A percentile compares a stretch with the other conserved stretches of the same genome.
Conservation (phyloP, 352 stramenopile genomes). For the Pythium phragmiticola region DNA sequence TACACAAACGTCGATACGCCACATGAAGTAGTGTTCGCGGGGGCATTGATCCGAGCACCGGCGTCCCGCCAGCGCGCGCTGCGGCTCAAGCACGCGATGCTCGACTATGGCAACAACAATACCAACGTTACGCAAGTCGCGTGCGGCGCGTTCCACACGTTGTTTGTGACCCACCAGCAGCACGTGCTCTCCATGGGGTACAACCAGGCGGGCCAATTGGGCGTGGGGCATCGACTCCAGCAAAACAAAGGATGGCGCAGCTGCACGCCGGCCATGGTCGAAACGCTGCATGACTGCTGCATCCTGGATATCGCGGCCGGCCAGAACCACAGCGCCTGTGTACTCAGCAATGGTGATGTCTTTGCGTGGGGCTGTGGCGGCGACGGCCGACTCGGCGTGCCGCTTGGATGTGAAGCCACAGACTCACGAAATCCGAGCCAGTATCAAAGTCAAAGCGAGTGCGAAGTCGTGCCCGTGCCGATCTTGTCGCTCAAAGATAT, state of each 20-base stretch:
- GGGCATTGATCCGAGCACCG: conserved; percentile 30
- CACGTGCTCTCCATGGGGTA: conserved; percentile 77
- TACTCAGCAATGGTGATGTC: conserved; percentile 69
- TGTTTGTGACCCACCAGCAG: conserved; percentile 77
- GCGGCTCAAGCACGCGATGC: conserved; percentile 58
- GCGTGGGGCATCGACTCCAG: conserved; percentile 61
- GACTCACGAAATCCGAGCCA: conserved; percentile 9
- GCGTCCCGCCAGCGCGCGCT: conserved; percentile 48
- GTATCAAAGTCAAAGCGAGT: conserved; percentile 31
- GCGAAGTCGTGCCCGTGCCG: conserved; percentile 33
- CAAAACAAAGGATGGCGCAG: conserved; percentile 67
- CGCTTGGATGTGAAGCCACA: not conserved
- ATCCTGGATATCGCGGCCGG: conserved; percentile 70
- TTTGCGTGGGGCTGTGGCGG: conserved; percentile 77
- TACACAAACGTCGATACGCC: conserved; percentile 45
- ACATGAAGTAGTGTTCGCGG: conserved; percentile 53
- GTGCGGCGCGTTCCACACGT: conserved; percentile 66
- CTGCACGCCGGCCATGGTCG: conserved; percentile 51
- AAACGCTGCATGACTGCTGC: conserved; percentile 48
- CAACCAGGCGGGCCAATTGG: conserved; percentile 76
- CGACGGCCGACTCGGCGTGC: conserved; percentile 58
- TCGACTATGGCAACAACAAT: conserved; percentile 35
- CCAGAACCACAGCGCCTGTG: conserved; percentile 72
- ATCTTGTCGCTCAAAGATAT: conserved; percentile 42
- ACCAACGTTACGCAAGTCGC: conserved; percentile 68